A percentile compares a stretch with the other conserved stretches of the same genome.
These are phyloP conservation scores for Suhomyces emberorum DNA, from an alignment of 805 yeast genomes.

Conservation along the genomic window DNA sequence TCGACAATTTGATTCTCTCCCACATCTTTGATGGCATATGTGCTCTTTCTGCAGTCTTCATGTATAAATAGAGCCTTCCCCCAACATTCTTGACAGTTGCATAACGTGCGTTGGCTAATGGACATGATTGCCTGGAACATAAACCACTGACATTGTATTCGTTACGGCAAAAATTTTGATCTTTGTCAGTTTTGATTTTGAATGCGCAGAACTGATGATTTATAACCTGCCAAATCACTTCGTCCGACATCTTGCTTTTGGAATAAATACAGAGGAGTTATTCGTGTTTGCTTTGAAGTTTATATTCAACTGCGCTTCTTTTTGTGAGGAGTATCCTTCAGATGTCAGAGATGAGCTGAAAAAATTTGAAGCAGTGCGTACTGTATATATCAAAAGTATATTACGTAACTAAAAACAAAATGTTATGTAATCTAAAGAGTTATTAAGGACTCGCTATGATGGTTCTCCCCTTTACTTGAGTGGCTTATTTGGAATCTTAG, in stretches of 20 bases:
- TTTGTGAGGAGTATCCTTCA: no score
- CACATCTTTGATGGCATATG: slow-evolving; percentile 92
- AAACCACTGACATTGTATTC: slow-evolving; percentile 95
- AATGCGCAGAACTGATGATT: slow-evolving; percentile 95
- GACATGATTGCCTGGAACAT: slow-evolving; percentile 92
- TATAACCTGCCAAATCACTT: slow-evolving; percentile 96
- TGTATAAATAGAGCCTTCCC: slow-evolving; percentile 79
- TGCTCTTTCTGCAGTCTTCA: slow-evolving; percentile 97
- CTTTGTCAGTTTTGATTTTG: slow-evolving; percentile 83
- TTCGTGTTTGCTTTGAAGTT: no score
- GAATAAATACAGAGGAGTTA: no score
- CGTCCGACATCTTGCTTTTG: slow-evolving; percentile 54
- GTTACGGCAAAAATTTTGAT: slow-evolving; percentile 90
- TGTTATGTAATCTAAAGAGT: no score
- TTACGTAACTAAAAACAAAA: no score
- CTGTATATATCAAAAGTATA: no score
- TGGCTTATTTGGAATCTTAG: slow-evolving; percentile 59
- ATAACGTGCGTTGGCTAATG: slow-evolving; percentile 88
- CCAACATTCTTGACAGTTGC: slow-evolving; percentile 82
- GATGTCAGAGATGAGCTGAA: slow-evolving; percentile 2
- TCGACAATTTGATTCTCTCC: slow-evolving; percentile 90
- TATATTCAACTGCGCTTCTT: no score
- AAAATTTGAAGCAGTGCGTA: slow-evolving; percentile 2
- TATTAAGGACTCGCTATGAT: background rate
- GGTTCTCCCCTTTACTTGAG: slow-evolving; percentile 26